Evolutionary conservation across 2,329 filamentous ascomycete species (phyloP).

Genomic region (Aureobasidium sp.): DNA sequence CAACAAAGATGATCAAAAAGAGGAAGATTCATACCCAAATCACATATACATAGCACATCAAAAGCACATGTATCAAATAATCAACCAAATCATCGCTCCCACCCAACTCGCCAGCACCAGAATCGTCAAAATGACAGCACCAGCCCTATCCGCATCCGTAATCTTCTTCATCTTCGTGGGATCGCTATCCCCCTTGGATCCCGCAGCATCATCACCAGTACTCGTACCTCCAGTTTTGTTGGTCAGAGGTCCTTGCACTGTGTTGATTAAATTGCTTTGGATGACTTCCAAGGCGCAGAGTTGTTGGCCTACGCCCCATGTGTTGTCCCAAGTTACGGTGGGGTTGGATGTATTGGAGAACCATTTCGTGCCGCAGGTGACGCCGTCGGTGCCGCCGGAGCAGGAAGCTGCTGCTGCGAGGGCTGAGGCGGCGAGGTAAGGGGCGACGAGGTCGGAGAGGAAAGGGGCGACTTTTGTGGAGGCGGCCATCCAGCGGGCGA

Average conservation of each 20-base stretch:
- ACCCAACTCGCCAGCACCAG: constrained; percentile 47
- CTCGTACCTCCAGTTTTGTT: constrained; percentile 47
- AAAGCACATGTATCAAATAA: background rate
- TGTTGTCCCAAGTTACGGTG: constrained; percentile 29
- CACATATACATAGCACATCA: background rate
- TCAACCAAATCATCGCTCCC: constrained; percentile 32
- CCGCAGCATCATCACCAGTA: constrained; percentile 36
- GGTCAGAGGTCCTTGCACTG: constrained; percentile 34
- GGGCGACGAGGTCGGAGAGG: constrained; percentile 26
- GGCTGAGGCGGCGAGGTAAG: constrained; percentile 33
- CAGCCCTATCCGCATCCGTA: constrained; percentile 56
- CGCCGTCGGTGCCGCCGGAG: constrained; percentile 31
- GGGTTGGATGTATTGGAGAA: constrained; percentile 17
- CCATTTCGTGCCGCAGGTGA: constrained; percentile 36
- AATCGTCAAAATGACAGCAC: constrained; percentile 57
- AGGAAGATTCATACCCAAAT: too few species aligned
- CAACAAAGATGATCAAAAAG: too few species aligned
- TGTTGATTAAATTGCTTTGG: constrained; percentile 30
- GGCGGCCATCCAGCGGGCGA: constrained; percentile 49
- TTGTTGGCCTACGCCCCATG: constrained; percentile 36
- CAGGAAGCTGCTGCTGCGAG: constrained; percentile 36
- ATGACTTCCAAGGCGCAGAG: constrained; percentile 46
- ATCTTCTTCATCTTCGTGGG: constrained; percentile 30
- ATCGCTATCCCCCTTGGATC: constrained; percentile 23
- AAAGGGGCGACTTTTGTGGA: constrained; percentile 36